Evolutionary conservation across 2,329 filamentous ascomycete species (phyloP), one percentile per base, ranked within the genome.

Genomic region (Colletotrichum sp.): DNA sequence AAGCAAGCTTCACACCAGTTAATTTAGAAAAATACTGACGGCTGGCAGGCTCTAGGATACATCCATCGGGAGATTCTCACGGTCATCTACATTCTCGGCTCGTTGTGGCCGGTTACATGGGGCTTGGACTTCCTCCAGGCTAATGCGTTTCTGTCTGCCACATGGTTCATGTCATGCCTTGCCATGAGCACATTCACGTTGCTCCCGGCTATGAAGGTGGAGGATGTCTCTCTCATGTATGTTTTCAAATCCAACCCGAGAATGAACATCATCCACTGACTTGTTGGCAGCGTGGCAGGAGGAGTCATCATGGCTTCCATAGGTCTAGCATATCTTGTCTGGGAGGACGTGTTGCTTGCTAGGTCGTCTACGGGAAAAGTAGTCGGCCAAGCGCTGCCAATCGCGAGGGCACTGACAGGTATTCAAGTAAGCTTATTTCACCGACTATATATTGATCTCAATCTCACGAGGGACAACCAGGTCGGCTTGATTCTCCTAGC

Each of bases 131-230:
- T 99, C 80, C 79, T 98, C 10, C 89, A 86, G 68, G 85, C 90
- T 30, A 93, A 99, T 81, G 82, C 87, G 15, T 81, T 90, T 6
- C 89, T 98, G 4, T 91, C 91, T 68, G 85, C 88, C 0, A 92
- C 92, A 1, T 99, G 97, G 97, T 89, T 90, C 10, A 80, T 93
- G 48, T 94, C 95, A 6, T 98, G 96, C 84, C 79, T 93, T 3
- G 86, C 93, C 6, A 98, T 99, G 96, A 97, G 96, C 83, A 90
- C 91, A 4, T 99, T 99, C 81, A 99, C 97, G 1, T 85, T 99
- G 16, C 88, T 99, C 3, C 94, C 95, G 2, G 97, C 95, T 3
- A 93, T 95, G 84, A 99, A 99, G 84, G 87, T 92, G 1, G 98
- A 99, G 82, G 92, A 94, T 79, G 83, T 95, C 6, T 89, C 88